Evolutionary conservation across 164 flowering plant species (phyloP).

Genomic region (Nymphaea thermarum): DNA sequence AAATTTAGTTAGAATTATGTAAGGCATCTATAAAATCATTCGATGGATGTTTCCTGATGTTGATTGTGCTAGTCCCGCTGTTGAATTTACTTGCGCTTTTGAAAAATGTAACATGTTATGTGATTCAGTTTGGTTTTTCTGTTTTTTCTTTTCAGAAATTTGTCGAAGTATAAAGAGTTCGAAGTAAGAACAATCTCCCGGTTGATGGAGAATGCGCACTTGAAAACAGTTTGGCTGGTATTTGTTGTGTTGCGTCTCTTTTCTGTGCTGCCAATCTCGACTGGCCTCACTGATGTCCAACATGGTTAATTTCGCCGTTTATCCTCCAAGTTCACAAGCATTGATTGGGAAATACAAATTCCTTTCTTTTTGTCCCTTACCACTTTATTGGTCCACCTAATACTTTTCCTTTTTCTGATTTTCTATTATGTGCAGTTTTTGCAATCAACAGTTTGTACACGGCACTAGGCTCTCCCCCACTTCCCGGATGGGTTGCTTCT

Average conservation of each 20-base stretch:
- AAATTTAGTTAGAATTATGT: too few relatives aligned
- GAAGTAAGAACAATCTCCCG: not conserved
- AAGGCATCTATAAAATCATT: too few relatives aligned
- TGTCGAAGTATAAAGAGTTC: not conserved
- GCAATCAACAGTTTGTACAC: slow-evolving; percentile 54
- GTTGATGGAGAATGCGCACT: not conserved
- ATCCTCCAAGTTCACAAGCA: not conserved
- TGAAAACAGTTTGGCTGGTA: not conserved
- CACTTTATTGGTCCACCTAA: too few relatives aligned
- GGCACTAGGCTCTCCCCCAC: slow-evolving; percentile 52
- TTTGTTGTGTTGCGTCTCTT: not conserved
- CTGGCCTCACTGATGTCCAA: not conserved
- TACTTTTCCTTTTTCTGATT: not conserved
- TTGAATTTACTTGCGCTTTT: too few relatives aligned
- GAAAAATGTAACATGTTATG: too few relatives aligned
- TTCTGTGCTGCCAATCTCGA: not conserved
- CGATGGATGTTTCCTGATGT: too few relatives aligned
- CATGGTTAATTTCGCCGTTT: not conserved
- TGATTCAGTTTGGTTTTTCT: too few relatives aligned
- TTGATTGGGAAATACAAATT: too few relatives aligned
- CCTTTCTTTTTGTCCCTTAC: too few relatives aligned
- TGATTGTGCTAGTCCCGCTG: too few relatives aligned
- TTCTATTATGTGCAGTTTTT: slow-evolving; percentile 22
- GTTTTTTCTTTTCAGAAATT: not conserved
- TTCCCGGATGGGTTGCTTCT: slow-evolving; percentile 55